phyloP scores from a whole-genome alignment of 306 rosid species.

The Canavalia gladiata region DNA sequence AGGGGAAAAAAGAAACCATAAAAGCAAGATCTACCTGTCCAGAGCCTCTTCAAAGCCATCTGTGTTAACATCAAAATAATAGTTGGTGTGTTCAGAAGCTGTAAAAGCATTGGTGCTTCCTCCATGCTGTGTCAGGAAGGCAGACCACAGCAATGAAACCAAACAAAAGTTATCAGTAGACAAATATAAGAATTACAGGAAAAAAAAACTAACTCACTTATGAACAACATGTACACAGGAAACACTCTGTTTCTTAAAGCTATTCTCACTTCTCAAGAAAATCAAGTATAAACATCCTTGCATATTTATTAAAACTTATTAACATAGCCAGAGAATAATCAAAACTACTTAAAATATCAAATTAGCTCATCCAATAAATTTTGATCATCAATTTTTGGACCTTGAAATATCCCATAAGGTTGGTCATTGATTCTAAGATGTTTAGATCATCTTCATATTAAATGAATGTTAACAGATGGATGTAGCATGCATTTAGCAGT shows the following conservation, averaged over 20 bases:
- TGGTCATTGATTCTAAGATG: neutral
- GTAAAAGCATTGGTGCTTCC: slow-evolving; percentile 93
- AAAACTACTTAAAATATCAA: slow-evolving; percentile 15
- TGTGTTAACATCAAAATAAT: slow-evolving; percentile 75
- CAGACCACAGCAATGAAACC: slow-evolving; percentile 22
- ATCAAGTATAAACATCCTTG: neutral
- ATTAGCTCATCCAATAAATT: slow-evolving; percentile 10
- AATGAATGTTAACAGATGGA: neutral
- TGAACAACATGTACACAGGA: neutral
- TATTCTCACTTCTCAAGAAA: neutral
- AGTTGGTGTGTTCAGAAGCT: slow-evolving; percentile 76
- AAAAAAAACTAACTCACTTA: neutral
- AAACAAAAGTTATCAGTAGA: slow-evolving; percentile 40
- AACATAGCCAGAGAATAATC: neutral
- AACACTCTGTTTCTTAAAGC: slow-evolving; percentile 20
- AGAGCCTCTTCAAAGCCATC: slow-evolving; percentile 95
- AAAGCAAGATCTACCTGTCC: slow-evolving; percentile 73
- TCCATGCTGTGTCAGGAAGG: slow-evolving; percentile 71
- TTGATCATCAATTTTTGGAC: neutral
- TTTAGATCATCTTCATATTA: neutral
- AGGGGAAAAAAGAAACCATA: slow-evolving; percentile 29
- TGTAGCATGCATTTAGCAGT: neutral
- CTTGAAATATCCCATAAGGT: neutral
- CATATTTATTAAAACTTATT: neutral
- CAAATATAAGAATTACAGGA: neutral